Base-by-base conservation (phyloP, 352 stramenopile species). In the Phytophthora sp. region DNA sequence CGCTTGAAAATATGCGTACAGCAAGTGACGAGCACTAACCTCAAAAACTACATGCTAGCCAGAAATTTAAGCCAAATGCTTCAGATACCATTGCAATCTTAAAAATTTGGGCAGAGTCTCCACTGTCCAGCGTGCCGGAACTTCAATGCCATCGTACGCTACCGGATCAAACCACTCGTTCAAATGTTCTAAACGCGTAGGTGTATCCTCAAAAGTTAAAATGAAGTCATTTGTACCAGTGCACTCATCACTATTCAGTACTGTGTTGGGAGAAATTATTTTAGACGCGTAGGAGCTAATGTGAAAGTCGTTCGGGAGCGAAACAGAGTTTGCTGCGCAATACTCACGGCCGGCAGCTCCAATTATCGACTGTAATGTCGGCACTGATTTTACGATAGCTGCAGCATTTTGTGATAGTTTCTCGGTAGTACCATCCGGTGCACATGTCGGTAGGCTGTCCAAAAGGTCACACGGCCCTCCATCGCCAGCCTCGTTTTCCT, bases 41-140 rank as follows among this genome's bases (percentile, higher is more conserved):
- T 51, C 43, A 26, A 51, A 51, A 6, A 31, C 20, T 15, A 51
- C 43, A n/a, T 51, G 43, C 13, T 51, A n/a, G 43, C 26, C 43
- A 52, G 9, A 52, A 38, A 32, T 28, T 39, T 6, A 52, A 11
- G 4, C 38, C 10, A 10, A 38, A 52, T 2, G 43, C 43, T 13
- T 38, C 26, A 24, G 43, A 52, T 27, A 52, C 43, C 17, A 34
- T 26, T 3, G 43, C 43, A 11, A 52, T 39, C 43, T 52, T 27
- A 27, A 17, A 52, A 52, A 52, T 15, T 13, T 3, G 3, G 43
- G 43, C 27, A 52, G 11, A 15, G 32, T 39, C 0, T 39, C 2
- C 10, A 2, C 11, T 5, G 13, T 39, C 32, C 32, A 39, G 8
- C 15, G 32, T 3, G 32, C 13, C 13, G 30, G 30, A 7, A 56